These are phyloP conservation scores for Dryas alaskensis DNA, from an alignment of 306 rosid species.

Conservation along the genomic window DNA sequence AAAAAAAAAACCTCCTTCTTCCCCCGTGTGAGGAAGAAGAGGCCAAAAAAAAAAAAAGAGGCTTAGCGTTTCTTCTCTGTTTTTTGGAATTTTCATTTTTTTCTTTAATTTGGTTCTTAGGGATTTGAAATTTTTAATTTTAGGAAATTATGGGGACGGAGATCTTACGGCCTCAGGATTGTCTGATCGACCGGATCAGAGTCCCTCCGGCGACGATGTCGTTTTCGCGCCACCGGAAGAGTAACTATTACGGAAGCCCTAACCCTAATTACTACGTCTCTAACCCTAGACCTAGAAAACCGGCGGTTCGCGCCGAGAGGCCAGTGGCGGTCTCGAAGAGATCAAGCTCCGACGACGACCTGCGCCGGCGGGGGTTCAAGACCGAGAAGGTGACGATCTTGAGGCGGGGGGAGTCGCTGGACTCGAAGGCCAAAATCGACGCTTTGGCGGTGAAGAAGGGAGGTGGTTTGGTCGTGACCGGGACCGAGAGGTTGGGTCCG, in stretches of 20 bases:
- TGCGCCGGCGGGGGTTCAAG: slow-evolving; percentile 25
- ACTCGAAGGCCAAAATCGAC: slow-evolving; percentile 39
- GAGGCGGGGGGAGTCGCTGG: slow-evolving; percentile 74
- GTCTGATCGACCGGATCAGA: slow-evolving; percentile 49
- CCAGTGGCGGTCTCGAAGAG: slow-evolving; percentile 30
- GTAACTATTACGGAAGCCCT: slow-evolving; percentile 22
- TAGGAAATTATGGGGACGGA: slow-evolving; percentile 67
- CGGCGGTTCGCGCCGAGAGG: slow-evolving; percentile 32
- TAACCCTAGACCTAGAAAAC: slow-evolving; percentile 44
- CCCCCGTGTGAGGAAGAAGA: slow-evolving; percentile 28
- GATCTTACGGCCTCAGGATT: slow-evolving; percentile 72
- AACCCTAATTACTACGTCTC: slow-evolving; percentile 14
- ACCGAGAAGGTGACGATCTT: slow-evolving; percentile 71
- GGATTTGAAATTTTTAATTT: neutral
- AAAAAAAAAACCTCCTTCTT: slow-evolving; percentile 9
- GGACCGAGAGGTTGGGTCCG: slow-evolving; percentile 60
- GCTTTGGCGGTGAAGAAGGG: slow-evolving; percentile 40
- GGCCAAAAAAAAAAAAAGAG: neutral
- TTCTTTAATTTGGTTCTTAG: neutral
- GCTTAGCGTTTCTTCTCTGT: no score
- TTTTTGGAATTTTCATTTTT: neutral
- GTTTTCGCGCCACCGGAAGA: slow-evolving; percentile 55
- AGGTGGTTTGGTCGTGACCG: slow-evolving; percentile 39
- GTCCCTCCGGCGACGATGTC: slow-evolving; percentile 23
- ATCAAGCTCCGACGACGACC: slow-evolving; percentile 48